Evolutionary conservation across 768 basidiomycete species (phyloP), one percentile per base, ranked within the genome.

Genomic region (Russula brevipes): DNA sequence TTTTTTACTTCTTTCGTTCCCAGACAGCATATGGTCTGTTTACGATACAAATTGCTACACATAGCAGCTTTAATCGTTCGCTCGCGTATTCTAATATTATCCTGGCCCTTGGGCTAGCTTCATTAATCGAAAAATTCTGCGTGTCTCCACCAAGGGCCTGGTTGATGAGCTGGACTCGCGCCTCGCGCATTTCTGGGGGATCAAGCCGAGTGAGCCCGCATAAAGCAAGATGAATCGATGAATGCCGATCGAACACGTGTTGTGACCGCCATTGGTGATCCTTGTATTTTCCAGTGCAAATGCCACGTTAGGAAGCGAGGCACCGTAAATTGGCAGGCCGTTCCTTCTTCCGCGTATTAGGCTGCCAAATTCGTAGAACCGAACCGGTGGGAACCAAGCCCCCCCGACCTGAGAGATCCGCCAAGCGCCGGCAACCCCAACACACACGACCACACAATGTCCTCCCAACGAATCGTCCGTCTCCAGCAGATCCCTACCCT

Each of bases 401-500:
- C 24, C 24, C 24, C 24, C 24, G 24, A 24, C 24, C 24, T 39
- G 38, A 12, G 38, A 39, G 11, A 14, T 11, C 10, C 11, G 41
- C 41, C 14, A 16, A 4, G 50, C 3, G 7, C 31, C 19, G n/a
- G n/a, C 19, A 53, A 53, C 14, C 52, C 36, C 10, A 52, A 36
- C 38, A 1, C 35, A 9, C 10, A 54, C 52, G 1, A 19, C n/a
- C 19, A 47, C 11, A 42, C 12, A 16, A 65, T 65, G 63, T 11
- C 67, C 4, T 24, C 24, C 24, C 24, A 24, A 24, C 44, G 30
- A 19, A 17, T 50, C 46, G 68, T 80, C 51, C 62, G 60, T 24
- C 70, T 85, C n/a, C 72, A 70, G 36, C 78, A 80, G 54, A 83
- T 91, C 55, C 79, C 76, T 38, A 85, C 87, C 4, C 72, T 90